A percentile compares a stretch with the other conserved stretches of the same genome.
These are phyloP conservation scores for Oryza meridionalis DNA, from an alignment of 176 grass and related monocot species.

Conservation along the genomic window DNA sequence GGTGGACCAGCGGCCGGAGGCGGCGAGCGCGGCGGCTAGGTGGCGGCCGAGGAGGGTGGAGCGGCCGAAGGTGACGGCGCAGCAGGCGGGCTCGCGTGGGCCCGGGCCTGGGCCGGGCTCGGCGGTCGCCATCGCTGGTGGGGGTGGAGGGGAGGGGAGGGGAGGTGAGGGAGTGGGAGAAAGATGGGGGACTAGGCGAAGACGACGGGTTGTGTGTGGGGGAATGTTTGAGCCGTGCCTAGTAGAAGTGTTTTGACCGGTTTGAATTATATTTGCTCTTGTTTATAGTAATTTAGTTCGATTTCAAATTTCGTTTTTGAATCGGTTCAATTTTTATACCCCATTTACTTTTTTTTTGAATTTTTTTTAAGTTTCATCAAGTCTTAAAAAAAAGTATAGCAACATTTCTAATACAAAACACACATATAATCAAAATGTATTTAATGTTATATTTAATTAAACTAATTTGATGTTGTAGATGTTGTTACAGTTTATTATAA, in stretches of 20 bases:
- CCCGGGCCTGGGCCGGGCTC: conserved; percentile 37
- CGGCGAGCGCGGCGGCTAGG: conserved; percentile 61
- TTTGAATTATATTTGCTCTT: neutral
- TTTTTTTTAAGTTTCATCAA: too few species aligned
- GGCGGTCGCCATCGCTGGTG: conserved; percentile 62
- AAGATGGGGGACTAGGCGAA: conserved; percentile 16
- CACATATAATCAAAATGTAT: too few species aligned
- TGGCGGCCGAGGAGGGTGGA: conserved; percentile 67
- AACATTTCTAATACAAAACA: too few species aligned
- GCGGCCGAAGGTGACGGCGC: conserved; percentile 70
- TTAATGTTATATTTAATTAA: too few species aligned
- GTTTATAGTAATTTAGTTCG: neutral
- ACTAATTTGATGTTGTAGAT: too few species aligned
- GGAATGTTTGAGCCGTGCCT: neutral
- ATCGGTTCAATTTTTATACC: too few species aligned
- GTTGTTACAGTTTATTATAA: too few species aligned
- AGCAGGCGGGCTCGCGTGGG: conserved; percentile 48
- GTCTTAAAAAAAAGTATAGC: too few species aligned
- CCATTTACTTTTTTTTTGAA: too few species aligned
- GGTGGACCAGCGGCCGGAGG: conserved; percentile 59
- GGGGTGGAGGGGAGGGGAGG: neutral
- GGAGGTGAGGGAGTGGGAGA: neutral
- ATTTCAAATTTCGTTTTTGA: neutral
- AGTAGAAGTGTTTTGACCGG: neutral
- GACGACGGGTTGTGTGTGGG: conserved; percentile 34